Conservation (phyloP, 129 eudicot genomes). For the Pittosporum tobira region DNA sequence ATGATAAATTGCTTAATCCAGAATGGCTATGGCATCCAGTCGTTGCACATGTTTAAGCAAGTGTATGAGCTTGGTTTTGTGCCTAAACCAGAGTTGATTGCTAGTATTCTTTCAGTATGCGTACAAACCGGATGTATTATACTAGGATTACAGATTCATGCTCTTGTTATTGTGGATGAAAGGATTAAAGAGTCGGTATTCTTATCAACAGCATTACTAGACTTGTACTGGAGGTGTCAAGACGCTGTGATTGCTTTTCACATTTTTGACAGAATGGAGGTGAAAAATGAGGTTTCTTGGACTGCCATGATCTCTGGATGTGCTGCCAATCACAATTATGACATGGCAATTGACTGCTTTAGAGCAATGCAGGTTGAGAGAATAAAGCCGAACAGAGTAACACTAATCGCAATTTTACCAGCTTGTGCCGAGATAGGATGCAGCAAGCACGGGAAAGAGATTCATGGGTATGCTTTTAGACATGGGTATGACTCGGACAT, state of each 20-base stretch:
- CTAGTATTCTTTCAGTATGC: constrained; percentile 44
- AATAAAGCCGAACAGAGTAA: constrained; percentile 48
- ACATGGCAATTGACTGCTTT: constrained; percentile 34
- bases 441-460: constrained; percentile 36
- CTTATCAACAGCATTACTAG: constrained; percentile 45
- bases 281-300: constrained; percentile 65
- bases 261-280: constrained; percentile 38
- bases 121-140: constrained; percentile 16
- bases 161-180: constrained; percentile 32
- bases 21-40: constrained; percentile 31
- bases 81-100: constrained; percentile 51
- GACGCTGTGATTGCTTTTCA: constrained; percentile 33
- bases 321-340: constrained; percentile 26
- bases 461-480: constrained; percentile 57
- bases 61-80: constrained; percentile 47
- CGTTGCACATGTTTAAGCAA: constrained; percentile 33
- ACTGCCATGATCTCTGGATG: constrained; percentile 63
- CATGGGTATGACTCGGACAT: constrained; percentile 41
- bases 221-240: constrained; percentile 39
- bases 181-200: constrained; percentile 36
- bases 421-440: constrained; percentile 26
- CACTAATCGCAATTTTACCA: constrained; percentile 44
- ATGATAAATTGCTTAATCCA: constrained; percentile 36
- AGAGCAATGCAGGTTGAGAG: constrained; percentile 40
- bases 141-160: constrained; percentile 48